Conservation (phyloP, 1,284 basidiomycete species). For the Puccinia hordei region DNA sequence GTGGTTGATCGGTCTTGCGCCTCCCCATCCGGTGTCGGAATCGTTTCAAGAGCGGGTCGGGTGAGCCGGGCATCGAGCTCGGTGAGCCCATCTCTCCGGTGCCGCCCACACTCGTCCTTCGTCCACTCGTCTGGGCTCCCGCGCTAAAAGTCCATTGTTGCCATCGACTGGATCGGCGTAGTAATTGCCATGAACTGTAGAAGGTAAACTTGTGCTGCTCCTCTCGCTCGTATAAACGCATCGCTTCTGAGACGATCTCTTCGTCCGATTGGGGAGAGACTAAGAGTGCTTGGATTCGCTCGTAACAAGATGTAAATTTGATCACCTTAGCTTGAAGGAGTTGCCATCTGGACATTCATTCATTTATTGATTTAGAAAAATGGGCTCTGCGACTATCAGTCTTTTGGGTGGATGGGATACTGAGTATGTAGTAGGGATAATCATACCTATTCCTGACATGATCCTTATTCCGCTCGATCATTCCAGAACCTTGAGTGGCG, state of each 20-base stretch:
- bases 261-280: not conserved
- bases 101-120: too few relatives aligned
- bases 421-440: not conserved
- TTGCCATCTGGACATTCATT: not conserved
- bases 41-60: too few relatives aligned
- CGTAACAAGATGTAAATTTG: conserved; percentile 4
- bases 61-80: too few relatives aligned
- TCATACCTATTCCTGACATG: conserved; percentile 8
- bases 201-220: conserved; percentile 17
- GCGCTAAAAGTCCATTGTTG: not conserved
- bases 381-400: not conserved
- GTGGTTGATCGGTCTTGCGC: not conserved
- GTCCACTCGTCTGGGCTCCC: too few relatives aligned
- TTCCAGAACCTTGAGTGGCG: not conserved
- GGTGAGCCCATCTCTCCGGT: too few relatives aligned
- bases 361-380: not conserved
- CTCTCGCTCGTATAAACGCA: conserved; percentile 2
- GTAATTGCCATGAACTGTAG: conserved; percentile 7
- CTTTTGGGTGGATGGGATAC: not conserved
- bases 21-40: too few relatives aligned
- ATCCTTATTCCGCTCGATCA: not conserved
- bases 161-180: not conserved
- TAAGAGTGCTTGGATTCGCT: not conserved
- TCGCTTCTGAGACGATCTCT: not conserved
- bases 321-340: conserved; percentile 4